Percentiles rank a stretch among this genome's conserved stretches.
Evolutionary conservation across 2,329 filamentous ascomycete species (phyloP).

Genomic region (Apiospora phragmitis): DNA sequence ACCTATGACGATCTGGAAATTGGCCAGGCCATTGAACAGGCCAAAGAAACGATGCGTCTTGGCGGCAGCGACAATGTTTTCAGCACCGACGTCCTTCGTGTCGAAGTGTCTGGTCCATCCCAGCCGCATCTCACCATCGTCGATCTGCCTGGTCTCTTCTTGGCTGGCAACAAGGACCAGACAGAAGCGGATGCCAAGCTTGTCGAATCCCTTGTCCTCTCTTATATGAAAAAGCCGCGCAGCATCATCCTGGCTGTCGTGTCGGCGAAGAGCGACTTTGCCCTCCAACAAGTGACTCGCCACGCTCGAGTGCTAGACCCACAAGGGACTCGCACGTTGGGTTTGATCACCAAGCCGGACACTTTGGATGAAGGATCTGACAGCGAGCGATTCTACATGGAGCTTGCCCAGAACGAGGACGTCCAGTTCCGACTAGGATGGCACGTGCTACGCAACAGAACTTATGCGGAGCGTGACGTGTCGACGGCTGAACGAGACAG

Average conservation of each 20-base stretch:
- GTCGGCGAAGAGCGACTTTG: conserved; percentile 53
- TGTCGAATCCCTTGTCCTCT: conserved; percentile 46
- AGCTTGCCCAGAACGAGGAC: conserved; percentile 44
- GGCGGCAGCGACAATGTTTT: conserved; percentile 33
- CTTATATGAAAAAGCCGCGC: conserved; percentile 54
- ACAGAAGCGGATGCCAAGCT: conserved; percentile 44
- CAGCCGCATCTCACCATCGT: conserved; percentile 58
- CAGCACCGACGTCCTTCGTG: conserved; percentile 42
- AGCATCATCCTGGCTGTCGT: conserved; percentile 62
- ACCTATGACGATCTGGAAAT: not conserved
- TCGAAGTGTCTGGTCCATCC: conserved; percentile 46
- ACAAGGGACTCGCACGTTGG: conserved; percentile 42
- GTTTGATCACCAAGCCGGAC: conserved; percentile 51
- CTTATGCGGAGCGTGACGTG: not conserved
- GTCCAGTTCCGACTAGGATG: conserved; percentile 49
- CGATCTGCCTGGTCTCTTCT: conserved; percentile 57
- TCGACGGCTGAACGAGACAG: conserved; percentile 12
- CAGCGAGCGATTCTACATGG: conserved; percentile 37
- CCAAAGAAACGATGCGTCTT: conserved; percentile 28
- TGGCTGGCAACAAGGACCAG: conserved; percentile 36
- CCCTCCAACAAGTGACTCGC: conserved; percentile 56
- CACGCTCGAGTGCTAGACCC: conserved; percentile 36
- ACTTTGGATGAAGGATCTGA: conserved; percentile 32
- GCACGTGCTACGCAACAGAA: conserved; percentile 47
- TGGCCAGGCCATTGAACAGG: conserved; percentile 37